A percentile compares a stretch with the other conserved stretches of the same genome.
Conservation (phyloP, 2,329 filamentous ascomycete genomes). For the Chalara sp. region DNA sequence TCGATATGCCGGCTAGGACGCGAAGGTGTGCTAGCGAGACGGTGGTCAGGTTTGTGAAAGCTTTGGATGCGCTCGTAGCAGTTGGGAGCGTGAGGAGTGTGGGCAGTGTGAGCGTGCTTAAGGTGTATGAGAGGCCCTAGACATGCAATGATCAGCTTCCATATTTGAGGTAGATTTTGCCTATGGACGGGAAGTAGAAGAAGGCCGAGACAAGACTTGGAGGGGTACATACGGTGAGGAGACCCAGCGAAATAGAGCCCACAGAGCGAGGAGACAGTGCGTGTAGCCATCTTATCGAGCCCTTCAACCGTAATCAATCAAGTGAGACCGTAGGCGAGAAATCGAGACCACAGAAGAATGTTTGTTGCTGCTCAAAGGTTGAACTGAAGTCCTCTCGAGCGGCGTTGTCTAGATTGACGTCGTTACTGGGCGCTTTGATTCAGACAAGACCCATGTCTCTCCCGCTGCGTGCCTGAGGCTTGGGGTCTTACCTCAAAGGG, state of each 20-base stretch:
- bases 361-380: background rate
- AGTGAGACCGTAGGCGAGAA: background rate
- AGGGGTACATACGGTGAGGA: constrained; percentile 62
- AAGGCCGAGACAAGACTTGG: background rate
- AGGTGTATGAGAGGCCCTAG: constrained; percentile 83
- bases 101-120: constrained; percentile 71
- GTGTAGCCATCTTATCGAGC: constrained; percentile 49
- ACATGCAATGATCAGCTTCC: background rate
- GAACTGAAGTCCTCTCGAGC: no score
- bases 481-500: no score
- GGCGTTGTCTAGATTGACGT: background rate
- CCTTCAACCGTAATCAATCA: background rate
- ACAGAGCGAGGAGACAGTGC: constrained; percentile 69
- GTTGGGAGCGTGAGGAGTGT: constrained; percentile 75
- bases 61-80: constrained; percentile 61
- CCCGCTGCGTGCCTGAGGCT: no score
- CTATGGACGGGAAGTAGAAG: background rate
- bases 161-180: background rate
- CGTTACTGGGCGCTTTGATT: background rate
- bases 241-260: constrained; percentile 80
- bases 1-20: constrained; percentile 61
- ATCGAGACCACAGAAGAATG: background rate
- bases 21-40: constrained; percentile 60
- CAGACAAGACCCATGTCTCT: no score
- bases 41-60: constrained; percentile 60